phyloP scores from a whole-genome alignment of 2,329 filamentous ascomycete species.

The Colletotrichum spinosum region DNA sequence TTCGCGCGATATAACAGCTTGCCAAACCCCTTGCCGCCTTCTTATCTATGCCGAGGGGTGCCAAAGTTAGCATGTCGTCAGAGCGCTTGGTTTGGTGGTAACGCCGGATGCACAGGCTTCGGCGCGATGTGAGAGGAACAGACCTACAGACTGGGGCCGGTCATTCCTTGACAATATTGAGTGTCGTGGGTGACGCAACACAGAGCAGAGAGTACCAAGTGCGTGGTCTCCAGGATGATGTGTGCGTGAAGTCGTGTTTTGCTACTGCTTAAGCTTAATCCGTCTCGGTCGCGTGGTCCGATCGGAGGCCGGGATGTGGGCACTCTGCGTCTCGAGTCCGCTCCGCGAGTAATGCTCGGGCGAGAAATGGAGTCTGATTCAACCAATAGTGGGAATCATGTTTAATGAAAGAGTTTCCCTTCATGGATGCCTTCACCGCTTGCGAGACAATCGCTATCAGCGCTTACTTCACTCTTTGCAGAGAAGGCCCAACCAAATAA shows the following conservation, averaged over 20 bases:
- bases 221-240: too few relatives aligned
- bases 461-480: constrained; percentile 14
- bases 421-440: constrained; percentile 23
- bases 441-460: constrained; percentile 28
- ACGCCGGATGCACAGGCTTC: constrained; percentile 29
- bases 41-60: constrained; percentile 7
- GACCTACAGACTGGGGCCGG: too few relatives aligned
- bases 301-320: constrained; percentile 32
- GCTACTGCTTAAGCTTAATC: constrained; percentile 34
- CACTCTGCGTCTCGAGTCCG: constrained; percentile 2
- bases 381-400: constrained; percentile 24
- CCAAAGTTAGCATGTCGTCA: constrained; percentile 6
- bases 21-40: not conserved
- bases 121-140: not conserved
- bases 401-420: constrained; percentile 12
- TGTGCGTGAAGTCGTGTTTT: constrained; percentile 12
- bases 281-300: constrained; percentile 26
- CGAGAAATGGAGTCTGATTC: constrained; percentile 13
- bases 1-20: constrained; percentile 11
- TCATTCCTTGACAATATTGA: too few relatives aligned
- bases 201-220: too few relatives aligned
- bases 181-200: too few relatives aligned
- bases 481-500: constrained; percentile 14
- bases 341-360: constrained; percentile 30
- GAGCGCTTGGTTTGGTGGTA: constrained; percentile 33